phyloP scores from a whole-genome alignment of 1,139 yeast species.

The Protomyces arabidopsidicola region DNA sequence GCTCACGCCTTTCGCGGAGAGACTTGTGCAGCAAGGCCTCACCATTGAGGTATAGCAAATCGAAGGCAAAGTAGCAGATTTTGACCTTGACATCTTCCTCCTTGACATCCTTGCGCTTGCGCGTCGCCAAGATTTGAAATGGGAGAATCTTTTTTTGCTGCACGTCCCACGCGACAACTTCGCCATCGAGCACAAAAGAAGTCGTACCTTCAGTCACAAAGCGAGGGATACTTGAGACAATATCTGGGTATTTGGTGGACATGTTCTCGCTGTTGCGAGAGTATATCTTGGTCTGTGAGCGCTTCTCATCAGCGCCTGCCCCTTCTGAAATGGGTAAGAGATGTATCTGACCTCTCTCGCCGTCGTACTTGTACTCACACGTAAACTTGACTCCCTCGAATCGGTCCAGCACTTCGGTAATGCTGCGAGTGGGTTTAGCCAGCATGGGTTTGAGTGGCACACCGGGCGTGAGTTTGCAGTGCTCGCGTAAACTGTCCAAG shows the following conservation, averaged over 20 bases:
- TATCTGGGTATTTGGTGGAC: conserved; percentile 94
- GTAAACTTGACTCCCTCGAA: conserved; percentile 68
- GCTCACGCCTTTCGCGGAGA: conserved; percentile 62
- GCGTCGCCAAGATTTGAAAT: conserved; percentile 83
- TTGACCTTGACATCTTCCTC: conserved; percentile 82
- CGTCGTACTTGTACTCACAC: conserved; percentile 95
- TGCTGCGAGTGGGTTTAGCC: conserved; percentile 94
- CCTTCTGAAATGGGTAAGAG: conserved; percentile 46
- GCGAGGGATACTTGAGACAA: conserved; percentile 62
- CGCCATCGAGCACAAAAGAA: conserved; percentile 80
- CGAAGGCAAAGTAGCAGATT: conserved; percentile 90
- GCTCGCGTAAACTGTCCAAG: conserved; percentile 56
- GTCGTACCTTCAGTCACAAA: conserved; percentile 47
- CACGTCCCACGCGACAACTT: conserved; percentile 98
- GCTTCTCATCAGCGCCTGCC: conserved; percentile 13
- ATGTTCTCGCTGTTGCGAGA: conserved; percentile 95
- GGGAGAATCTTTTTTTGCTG: conserved; percentile 72
- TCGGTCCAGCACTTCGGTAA: conserved; percentile 81
- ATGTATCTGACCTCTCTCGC: conserved; percentile 96
- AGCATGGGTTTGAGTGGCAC: conserved; percentile 96
- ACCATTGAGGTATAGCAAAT: conserved; percentile 67
- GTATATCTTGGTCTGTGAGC: conserved; percentile 66
- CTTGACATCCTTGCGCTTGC: conserved; percentile 89
- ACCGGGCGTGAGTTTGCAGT: conserved; percentile 79
- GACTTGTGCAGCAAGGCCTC: conserved; percentile 63